Base-by-base conservation (phyloP, 306 rosid genomes). In the Vigna radiata region DNA sequence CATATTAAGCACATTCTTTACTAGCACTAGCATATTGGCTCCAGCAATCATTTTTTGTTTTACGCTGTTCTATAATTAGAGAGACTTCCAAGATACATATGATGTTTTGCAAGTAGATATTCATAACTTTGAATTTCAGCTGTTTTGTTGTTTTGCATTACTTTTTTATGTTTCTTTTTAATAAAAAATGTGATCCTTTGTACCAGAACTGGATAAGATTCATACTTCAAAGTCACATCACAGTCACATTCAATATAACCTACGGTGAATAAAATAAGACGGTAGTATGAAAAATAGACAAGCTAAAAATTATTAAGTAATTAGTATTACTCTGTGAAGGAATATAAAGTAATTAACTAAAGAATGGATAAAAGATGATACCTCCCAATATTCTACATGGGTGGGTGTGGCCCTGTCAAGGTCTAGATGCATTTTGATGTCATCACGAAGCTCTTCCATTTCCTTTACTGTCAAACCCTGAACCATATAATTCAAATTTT, bases 401-500 rank as follows among this genome's bases (percentile, higher is more conserved):
- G 96, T 92, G 56, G 90, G 91, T 5, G 98, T 95, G 21, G 90
- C 87, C 84, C 96, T 89, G 81, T 95, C 98, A 88, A 95, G 83
- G 80, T 89, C 98, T 73, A 95, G 90, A 90, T 92, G 96, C 98
- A 92, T 90, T 88, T 92, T 95, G 77, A 92, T 92, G 84, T 95
- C 98, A 61, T 95, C 98, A 47, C 89, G 93, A 72, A 95, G 97
- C 81, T 92, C 97, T 63, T 89, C 96, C 96, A 90, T 92, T 82
- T 95, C 97, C 85, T 95, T 89, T 53, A 87, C 98, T 14, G 96
- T 90, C 90, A 95, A 88, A 50, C 98, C 98, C 98, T 92, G 91
- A 74, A 78, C 46, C 68, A 75, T 18, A 81, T 37, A 80, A 2
- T 1, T 72, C 62, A 70, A 78, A 73, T 55, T 67, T 66, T 68